Conservation (phyloP, 169 alveolate species). For the Cryptosporidium ryanae region DNA sequence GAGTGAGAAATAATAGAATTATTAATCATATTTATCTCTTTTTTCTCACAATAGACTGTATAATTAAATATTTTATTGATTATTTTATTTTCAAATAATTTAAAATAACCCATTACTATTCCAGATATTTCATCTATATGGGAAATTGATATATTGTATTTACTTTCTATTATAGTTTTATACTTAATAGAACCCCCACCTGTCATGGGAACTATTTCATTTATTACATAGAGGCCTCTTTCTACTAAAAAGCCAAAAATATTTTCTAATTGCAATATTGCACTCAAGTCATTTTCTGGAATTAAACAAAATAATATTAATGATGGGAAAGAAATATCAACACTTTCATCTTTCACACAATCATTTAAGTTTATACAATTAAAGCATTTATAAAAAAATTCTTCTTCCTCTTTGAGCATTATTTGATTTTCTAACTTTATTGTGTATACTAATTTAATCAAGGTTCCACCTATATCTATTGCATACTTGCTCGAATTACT, state of each 20-base stretch:
- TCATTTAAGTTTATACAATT: slow-evolving; percentile 13
- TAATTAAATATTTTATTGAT: background rate
- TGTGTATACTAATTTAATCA: slow-evolving; percentile 44
- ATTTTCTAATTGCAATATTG: slow-evolving; percentile 22
- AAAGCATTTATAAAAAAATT: too few relatives aligned
- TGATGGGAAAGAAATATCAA: too few relatives aligned
- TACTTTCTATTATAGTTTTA: slow-evolving; percentile 13
- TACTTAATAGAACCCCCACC: slow-evolving; percentile 63
- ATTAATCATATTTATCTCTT: slow-evolving; percentile 4
- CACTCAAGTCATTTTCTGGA: slow-evolving; percentile 1
- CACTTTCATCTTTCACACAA: background rate
- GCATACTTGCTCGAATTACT: slow-evolving; percentile 25
- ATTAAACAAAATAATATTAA: slow-evolving; percentile 45
- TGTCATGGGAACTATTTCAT: slow-evolving; percentile 35
- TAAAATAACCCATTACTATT: slow-evolving; percentile 45
- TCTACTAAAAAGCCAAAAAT: slow-evolving; percentile 27
- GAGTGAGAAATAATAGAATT: slow-evolving; percentile 1
- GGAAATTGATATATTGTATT: slow-evolving; percentile 11
- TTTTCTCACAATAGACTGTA: background rate
- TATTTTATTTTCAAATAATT: slow-evolving; percentile 6
- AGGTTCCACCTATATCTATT: slow-evolving; percentile 70
- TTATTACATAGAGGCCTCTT: slow-evolving; percentile 7
- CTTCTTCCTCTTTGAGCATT: slow-evolving; percentile 16
- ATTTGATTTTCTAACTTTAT: background rate
- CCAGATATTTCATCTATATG: slow-evolving; percentile 42